Conservation (phyloP, 176 grass and related monocot genomes). For the Raddia guianensis region DNA sequence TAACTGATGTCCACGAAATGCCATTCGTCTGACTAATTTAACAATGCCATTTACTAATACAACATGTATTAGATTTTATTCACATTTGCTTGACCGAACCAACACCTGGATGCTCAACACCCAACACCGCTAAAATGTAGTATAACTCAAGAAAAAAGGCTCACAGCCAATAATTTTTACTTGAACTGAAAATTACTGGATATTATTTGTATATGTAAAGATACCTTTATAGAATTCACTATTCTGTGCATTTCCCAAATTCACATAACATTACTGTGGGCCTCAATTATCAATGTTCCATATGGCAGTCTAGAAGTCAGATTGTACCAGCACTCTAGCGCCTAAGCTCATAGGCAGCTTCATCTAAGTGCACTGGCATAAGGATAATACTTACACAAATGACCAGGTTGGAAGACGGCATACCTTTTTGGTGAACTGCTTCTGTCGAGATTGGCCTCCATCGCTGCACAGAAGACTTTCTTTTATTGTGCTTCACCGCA, state of each 20-base stretch:
- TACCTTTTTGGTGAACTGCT: slow-evolving; percentile 52
- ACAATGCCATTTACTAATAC: no score
- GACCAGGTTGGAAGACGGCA: not conserved
- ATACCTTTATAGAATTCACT: not conserved
- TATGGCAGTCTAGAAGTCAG: not conserved
- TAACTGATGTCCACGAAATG: no score
- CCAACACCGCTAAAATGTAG: not conserved
- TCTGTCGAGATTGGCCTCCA: slow-evolving; percentile 62
- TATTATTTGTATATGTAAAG: not conserved
- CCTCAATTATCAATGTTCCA: not conserved
- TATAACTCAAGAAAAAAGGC: not conserved
- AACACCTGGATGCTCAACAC: not conserved
- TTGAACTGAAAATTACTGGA: not conserved
- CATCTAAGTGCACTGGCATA: not conserved
- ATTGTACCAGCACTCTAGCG: not conserved
- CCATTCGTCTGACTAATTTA: no score
- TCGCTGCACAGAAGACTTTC: slow-evolving; percentile 48
- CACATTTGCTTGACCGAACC: not conserved
- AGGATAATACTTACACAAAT: not conserved
- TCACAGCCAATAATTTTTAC: not conserved
- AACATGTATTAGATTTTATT: not conserved
- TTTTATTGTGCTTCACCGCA: slow-evolving; percentile 40
- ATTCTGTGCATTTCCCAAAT: not conserved
- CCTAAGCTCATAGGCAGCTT: not conserved
- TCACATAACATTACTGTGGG: not conserved